Evolutionary conservation across 345 rosid species (phyloP), one percentile per base, ranked within the genome.

Genomic region (Rhizophora mangle): DNA sequence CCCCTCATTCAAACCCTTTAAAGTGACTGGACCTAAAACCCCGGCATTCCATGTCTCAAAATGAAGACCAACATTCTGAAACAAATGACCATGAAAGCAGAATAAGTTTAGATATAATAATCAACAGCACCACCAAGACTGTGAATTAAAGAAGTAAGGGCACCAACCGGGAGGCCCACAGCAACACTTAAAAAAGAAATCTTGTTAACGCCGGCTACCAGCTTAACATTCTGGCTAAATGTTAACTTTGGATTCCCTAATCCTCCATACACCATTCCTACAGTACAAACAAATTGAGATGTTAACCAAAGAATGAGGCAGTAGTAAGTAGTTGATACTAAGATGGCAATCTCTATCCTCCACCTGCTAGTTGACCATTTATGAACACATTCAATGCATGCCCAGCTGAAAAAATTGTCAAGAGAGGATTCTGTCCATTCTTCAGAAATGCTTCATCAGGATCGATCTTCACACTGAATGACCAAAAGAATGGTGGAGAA

Each of bases 401-500:
- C 7, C 80, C 80, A 49, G 80, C 76, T 37, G 80, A 77, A 63
- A 46, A 51, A 59, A 77, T 29, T 58, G 80, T 77, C 57, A 77
- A 76, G 37, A 83, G 71, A 49, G 97, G 98, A 68, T 55, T 56
- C 63, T 87, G 84, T 64, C 96, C 97, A 22, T 70, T 82, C 84
- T 83, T 89, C 67, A 87, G 74, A 76, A 92, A 89, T 4, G 72
- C 81, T 81, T 93, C 98, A 36, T 74, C 63, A 6, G 84, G 29
- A 57, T 75, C 81, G 53, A 93, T 72, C 15, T 81, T 84, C 24
- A 93, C 77, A 79, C 97, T 90, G 96, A 56, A 71, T 34, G 47
- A 54, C 67, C 34, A 27, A 60, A 62, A 54, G 13, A 43, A 43
- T 43, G 16, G 18, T 43, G 49, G 13, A 43, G 49, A 43, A 43